These are phyloP conservation scores for Epichloe baconii DNA, from an alignment of 2,329 filamentous ascomycete species.

Conservation along the genomic window DNA sequence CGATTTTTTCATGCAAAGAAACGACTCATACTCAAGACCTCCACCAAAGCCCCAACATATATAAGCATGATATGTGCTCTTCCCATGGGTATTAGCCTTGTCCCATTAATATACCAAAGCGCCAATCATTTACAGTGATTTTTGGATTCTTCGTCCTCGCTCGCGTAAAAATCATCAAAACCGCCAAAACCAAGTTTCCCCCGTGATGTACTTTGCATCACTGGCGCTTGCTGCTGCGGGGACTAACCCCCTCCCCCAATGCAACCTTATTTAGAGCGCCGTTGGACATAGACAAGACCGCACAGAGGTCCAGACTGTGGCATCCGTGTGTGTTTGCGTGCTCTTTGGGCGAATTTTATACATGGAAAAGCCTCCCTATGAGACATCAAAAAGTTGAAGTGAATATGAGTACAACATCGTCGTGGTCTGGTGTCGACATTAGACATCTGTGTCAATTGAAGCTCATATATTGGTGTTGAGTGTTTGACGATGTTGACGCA, in stretches of 20 bases:
- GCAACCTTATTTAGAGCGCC: background rate
- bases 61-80: background rate
- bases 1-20: background rate
- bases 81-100: conserved; percentile 3
- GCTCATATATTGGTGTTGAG: conserved; percentile 10
- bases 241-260: background rate
- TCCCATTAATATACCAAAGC: conserved; percentile 1
- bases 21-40: background rate
- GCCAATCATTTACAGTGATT: conserved; percentile 3
- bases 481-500: conserved; percentile 19
- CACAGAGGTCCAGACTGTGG: background rate
- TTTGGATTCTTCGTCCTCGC: too few species aligned
- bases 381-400: background rate
- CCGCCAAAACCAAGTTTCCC: background rate
- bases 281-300: background rate
- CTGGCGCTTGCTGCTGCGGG: background rate
- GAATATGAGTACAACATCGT: background rate
- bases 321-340: background rate
- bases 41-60: background rate
- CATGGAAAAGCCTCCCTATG: background rate
- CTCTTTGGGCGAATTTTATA: background rate
- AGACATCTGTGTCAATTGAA: conserved; percentile 12
- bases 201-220: background rate
- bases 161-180: background rate
- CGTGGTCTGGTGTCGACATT: background rate